A percentile compares a stretch with the other conserved stretches of the same genome.
Evolutionary conservation across 306 rosid genomes (phyloP).

Genomic region (Rosa multiflora): DNA sequence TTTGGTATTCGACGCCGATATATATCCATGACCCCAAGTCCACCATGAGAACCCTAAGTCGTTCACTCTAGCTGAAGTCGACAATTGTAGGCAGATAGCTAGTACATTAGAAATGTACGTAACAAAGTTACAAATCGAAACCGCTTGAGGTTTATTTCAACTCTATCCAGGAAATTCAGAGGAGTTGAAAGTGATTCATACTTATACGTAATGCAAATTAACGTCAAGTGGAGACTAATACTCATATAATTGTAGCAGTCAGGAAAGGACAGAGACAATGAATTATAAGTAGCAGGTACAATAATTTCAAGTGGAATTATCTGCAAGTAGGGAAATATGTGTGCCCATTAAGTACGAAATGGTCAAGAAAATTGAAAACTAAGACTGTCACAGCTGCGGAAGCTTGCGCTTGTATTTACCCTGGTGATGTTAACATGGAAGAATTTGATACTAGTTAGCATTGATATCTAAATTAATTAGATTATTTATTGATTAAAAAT

Average conservation of each 20-base stretch:
- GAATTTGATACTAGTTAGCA: neutral
- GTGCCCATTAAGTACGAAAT: neutral
- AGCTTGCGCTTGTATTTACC: conserved; percentile 9
- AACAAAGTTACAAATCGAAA: conserved; percentile 1
- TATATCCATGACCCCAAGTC: neutral
- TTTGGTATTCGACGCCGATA: neutral
- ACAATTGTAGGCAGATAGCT: neutral
- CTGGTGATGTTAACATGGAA: conserved; percentile 1
- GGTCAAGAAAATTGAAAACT: neutral
- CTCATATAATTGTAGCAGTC: neutral
- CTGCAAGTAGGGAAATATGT: neutral
- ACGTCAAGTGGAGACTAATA: neutral
- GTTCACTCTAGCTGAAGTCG: neutral
- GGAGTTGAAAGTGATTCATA: neutral
- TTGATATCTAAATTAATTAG: neutral
- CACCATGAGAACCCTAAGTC: neutral
- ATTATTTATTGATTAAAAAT: neutral
- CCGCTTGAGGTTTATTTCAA: conserved; percentile 10
- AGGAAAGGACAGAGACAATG: neutral
- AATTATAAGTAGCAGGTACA: neutral
- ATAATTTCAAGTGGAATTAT: neutral
- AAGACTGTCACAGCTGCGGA: neutral
- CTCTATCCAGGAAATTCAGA: conserved; percentile 17
- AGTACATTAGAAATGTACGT: neutral
- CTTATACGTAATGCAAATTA: neutral